Percentiles rank a stretch among this genome's conserved stretches.
phyloP scores from a whole-genome alignment of 108 stramenopile species.

The Cyclostephanos invisitatus region DNA sequence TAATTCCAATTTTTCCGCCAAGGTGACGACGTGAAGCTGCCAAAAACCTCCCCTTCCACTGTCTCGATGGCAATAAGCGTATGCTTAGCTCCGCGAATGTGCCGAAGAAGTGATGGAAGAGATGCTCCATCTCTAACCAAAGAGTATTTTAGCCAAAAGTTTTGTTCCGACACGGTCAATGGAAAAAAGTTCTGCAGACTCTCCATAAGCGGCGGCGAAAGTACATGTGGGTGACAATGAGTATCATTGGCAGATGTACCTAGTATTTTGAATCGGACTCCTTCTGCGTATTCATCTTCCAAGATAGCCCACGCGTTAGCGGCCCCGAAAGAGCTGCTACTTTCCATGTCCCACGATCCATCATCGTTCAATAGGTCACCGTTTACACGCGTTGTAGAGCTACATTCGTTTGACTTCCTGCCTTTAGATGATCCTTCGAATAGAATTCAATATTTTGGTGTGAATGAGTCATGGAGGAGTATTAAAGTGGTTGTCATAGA shows the following conservation, averaged over 20 bases:
- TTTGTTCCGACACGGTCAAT: slow-evolving; percentile 37
- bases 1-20: slow-evolving; percentile 68
- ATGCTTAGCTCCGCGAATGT: slow-evolving; percentile 58
- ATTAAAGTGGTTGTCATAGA: neutral
- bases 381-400: slow-evolving; percentile 33
- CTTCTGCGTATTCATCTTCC: slow-evolving; percentile 81
- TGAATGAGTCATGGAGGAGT: neutral
- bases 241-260: slow-evolving; percentile 60
- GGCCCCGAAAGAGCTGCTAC: slow-evolving; percentile 13
- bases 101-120: slow-evolving; percentile 56
- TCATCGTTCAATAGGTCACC: slow-evolving; percentile 22
- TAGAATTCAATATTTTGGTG: neutral
- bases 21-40: slow-evolving; percentile 60
- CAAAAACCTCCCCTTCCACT: slow-evolving; percentile 79
- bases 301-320: slow-evolving; percentile 76
- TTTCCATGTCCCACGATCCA: slow-evolving; percentile 40
- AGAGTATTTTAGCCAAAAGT: slow-evolving; percentile 82
- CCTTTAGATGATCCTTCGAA: neutral
- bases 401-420: slow-evolving; percentile 15
- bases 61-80: slow-evolving; percentile 83
- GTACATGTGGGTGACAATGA: slow-evolving; percentile 64
- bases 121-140: slow-evolving; percentile 79
- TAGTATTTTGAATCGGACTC: slow-evolving; percentile 52
- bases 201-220: slow-evolving; percentile 80
- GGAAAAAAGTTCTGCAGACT: slow-evolving; percentile 66